These are phyloP conservation scores for Agaricales sp. DNA, from an alignment of 1,284 basidiomycete genomes.

Conservation along the genomic window DNA sequence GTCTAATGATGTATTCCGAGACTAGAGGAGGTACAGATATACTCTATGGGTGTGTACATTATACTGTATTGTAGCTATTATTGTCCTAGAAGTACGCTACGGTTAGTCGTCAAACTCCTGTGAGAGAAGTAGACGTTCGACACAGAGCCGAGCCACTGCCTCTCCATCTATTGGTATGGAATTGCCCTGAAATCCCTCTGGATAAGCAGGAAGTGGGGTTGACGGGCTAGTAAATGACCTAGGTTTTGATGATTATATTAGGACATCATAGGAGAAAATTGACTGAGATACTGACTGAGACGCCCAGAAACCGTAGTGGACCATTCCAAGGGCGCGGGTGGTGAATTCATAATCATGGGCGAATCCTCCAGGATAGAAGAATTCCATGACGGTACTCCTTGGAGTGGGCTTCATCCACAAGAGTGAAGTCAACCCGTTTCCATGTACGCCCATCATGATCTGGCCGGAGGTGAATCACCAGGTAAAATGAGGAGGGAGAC, in stretches of 20 bases:
- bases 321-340: slow-evolving; percentile 71
- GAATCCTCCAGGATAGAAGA: slow-evolving; percentile 80
- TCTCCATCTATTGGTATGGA: slow-evolving; percentile 42
- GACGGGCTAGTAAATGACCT: slow-evolving; percentile 43
- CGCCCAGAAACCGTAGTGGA: slow-evolving; percentile 79
- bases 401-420: slow-evolving; percentile 79
- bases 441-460: slow-evolving; percentile 86
- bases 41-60: no score
- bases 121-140: slow-evolving; percentile 30
- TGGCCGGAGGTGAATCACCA: slow-evolving; percentile 18
- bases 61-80: no score
- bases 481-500: no score
- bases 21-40: no score
- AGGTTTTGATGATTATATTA: neutral
- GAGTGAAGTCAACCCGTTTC: slow-evolving; percentile 75
- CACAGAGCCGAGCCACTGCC: slow-evolving; percentile 34
- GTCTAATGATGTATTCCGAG: no score
- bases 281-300: slow-evolving; percentile 21
- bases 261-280: slow-evolving; percentile 2
- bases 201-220: slow-evolving; percentile 33
- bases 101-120: slow-evolving; percentile 34
- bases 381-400: slow-evolving; percentile 76
- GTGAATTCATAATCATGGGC: slow-evolving; percentile 83
- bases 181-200: slow-evolving; percentile 46
- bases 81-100: no score